Base-by-base conservation (phyloP, 805 yeast genomes). In the Saccharomycopsis selenospora region DNA sequence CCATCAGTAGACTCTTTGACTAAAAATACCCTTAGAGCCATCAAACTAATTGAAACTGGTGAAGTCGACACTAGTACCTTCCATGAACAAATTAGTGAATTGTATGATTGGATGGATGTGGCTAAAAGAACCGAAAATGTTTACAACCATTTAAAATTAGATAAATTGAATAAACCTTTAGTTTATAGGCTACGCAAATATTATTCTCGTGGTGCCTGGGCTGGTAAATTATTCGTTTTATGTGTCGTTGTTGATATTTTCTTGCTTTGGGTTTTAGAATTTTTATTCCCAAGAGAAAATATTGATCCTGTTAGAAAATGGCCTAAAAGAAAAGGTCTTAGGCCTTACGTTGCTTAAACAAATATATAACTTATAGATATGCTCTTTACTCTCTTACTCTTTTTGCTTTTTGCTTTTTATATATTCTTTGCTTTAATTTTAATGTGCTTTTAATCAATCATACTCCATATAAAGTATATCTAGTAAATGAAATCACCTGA, bases 41-140 rank as follows among this genome's bases (percentile, higher is more conserved):
- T 91, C 10, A 62, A 68, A 1, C 62, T 75, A 47, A 68, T 88
- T 28, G 73, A 77, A 50, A 67, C 75, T 1, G 76, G 77, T 3
- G 59, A 69, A 40, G 76, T 88, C 0, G 86, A 90, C 58, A 82
- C 96, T 0, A 72, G 82, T 0, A 66, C 63, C 5, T 93, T 93
- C 62, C 98, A 93, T 63, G 71, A 76, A 1, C 85, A 85, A 55
- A 82, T 93, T 20, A 75, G 77, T 28, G 63, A 70, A 29, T 87
- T 93, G 93, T 93, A 93, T 64, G 85, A 87, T 58, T 93, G 99
- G 99, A 70, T 68, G 48, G 85, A 90, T 59, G 85, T 93, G 18
- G 98, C 99, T 0, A 66, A 66, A 43, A 69, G 99, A 42, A 93
- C 99, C 0, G 95, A 87, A 57, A 68, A 66, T 14, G 96, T 93